Evolutionary conservation across 495 filamentous ascomycete genomes (phyloP), one percentile per base, ranked within the genome.

Genomic region (Penicillium argentinense): DNA sequence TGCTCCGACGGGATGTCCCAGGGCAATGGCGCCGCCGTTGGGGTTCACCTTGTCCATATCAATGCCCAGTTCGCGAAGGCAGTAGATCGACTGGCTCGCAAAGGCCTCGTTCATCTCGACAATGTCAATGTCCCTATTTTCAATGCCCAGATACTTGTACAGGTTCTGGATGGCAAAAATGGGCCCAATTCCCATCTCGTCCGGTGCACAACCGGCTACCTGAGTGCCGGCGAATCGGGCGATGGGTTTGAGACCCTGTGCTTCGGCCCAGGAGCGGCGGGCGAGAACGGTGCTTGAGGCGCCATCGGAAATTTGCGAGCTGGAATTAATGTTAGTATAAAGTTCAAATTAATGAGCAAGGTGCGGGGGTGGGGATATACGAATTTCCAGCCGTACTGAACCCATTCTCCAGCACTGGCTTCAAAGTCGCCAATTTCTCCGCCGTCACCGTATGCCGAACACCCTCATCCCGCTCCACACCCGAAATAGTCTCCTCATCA

Each of bases 91-190:
- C 88, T 95, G 93, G 41, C 81, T 87, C 11, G 89, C 89, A 57
- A 96, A 96, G 0, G 90, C 90, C 77, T 96, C 90, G 66, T 96
- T 96, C 56, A 96, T 64, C 74, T 96, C 90, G 46, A 92, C 76
- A 11, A 96, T 71, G 54, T 93, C 90, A 39, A 87, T 73, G 45
- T 96, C 90, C 38, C 81, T 73, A 11, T 90, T 66, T 5, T 74
- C 74, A 53, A 96, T 63, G 49, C 79, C 78, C 73, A 78, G 78
- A 67, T 90, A 83, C 51, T 68, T 68, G 37, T 92, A 76, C 14
- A 96, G 74, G 74, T 92, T 93, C 39, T 86, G 88, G 54, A 96
- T 90, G 40, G 88, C 90, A 39, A 91, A 74, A 17, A 87, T 82
- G 11, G 90, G 90, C 19, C 88, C 88, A 47, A 95, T 91, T 44